A percentile compares a stretch with the other conserved stretches of the same genome.
Evolutionary conservation across 805 yeast species (phyloP).

Genomic region (Blastobotrys peoriensis): DNA sequence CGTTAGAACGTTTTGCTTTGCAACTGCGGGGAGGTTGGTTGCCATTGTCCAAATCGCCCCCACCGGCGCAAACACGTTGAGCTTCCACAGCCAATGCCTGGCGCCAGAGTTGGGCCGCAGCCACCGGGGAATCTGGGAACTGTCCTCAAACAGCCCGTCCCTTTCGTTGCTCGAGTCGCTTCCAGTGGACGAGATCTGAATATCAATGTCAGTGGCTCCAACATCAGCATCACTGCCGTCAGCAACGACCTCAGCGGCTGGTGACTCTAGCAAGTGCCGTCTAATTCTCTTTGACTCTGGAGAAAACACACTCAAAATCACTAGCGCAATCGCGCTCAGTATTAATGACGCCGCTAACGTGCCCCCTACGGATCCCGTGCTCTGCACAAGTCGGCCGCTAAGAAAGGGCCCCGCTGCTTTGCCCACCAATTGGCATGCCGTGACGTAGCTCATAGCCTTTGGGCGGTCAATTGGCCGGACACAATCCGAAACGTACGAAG

Average conservation of each 20-base stretch:
- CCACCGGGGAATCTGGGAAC: neutral
- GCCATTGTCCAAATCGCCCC: constrained; percentile 6
- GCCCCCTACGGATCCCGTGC: neutral
- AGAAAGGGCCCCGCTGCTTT: constrained; percentile 17
- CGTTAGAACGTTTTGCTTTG: constrained; percentile 10
- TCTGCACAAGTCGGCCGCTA: constrained; percentile 7
- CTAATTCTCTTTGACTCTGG: constrained; percentile 12
- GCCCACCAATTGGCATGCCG: constrained; percentile 14
- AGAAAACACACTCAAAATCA: constrained; percentile 2
- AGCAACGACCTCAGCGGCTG: neutral
- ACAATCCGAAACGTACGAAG: constrained; percentile 14
- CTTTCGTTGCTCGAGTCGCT: neutral
- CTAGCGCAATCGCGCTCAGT: constrained; percentile 6
- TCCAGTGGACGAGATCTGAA: neutral
- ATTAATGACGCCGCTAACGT: constrained; percentile 2
- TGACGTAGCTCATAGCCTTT: constrained; percentile 15
- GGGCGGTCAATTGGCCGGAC: constrained; percentile 12
- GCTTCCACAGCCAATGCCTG: neutral
- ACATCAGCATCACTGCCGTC: neutral
- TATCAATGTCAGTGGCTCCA: constrained; percentile 1
- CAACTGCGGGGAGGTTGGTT: neutral
- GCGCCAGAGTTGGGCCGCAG: neutral
- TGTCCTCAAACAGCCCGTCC: neutral
- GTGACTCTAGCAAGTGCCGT: neutral
- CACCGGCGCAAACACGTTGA: constrained; percentile 8